Evolutionary conservation across 1,284 basidiomycete species (phyloP).

Genomic region (Rhodotorula sp.): DNA sequence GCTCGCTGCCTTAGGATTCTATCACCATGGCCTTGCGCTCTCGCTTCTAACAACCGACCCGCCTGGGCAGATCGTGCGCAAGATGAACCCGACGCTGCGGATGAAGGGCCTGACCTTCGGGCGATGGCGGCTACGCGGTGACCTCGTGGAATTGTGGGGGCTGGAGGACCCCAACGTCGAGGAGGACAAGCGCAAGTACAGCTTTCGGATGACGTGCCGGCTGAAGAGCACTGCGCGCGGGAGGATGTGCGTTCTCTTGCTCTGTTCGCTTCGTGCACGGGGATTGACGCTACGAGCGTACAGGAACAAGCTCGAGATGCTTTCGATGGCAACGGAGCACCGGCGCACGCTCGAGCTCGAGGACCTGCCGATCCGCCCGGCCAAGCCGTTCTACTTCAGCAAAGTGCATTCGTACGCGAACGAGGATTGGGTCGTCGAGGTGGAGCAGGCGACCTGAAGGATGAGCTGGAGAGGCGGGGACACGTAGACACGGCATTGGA

Average conservation of each 20-base stretch:
- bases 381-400: conserved; percentile 45
- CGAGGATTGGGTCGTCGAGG: conserved; percentile 13
- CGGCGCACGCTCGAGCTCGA: conserved; percentile 36
- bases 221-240: conserved; percentile 42
- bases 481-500: background rate
- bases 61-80: conserved; percentile 40
- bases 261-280: background rate
- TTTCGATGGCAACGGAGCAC: conserved; percentile 39
- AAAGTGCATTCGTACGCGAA: conserved; percentile 42
- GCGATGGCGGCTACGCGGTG: conserved; percentile 34
- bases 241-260: conserved; percentile 31
- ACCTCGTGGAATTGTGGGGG: conserved; percentile 39
- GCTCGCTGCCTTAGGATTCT: conserved; percentile 20
- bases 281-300: background rate
- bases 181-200: conserved; percentile 38
- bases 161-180: conserved; percentile 40
- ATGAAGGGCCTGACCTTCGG: conserved; percentile 38
- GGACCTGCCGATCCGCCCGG: conserved; percentile 34
- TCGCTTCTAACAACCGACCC: conserved; percentile 44
- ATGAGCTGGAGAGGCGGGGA: background rate
- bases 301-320: conserved; percentile 47
- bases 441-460: background rate
- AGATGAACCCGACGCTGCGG: conserved; percentile 35
- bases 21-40: conserved; percentile 43
- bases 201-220: conserved; percentile 40